Base-by-base conservation (phyloP, 108 stramenopile species). In the Nitzschia palea region DNA sequence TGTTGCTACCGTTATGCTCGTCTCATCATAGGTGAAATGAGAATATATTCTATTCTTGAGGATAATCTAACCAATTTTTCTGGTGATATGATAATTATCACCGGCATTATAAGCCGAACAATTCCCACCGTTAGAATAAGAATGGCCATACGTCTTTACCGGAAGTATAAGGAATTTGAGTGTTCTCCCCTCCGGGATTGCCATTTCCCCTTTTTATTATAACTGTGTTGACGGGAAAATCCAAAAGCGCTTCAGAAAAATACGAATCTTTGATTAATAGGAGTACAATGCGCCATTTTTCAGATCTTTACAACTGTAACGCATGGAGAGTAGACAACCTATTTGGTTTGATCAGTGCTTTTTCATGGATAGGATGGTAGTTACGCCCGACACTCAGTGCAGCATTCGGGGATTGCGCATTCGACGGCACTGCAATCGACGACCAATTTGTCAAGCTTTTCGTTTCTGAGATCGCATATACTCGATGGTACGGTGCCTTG, bases 381-480 rank as follows among this genome's bases (percentile, higher is more conserved):
- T 42, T 60, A 60, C 40, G 22, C 59, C 33, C 59, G 35, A 48
- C 73, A 74, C 50, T 47, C 36, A 15, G 80, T 76, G 35, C 80
- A 81, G 28, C 80, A 81, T 4, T 23, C 33, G 4, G 74, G 74
- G n/a, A 76, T 56, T 34, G 28, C 37, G 27, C 80, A 81, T 33
- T 61, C 61, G 18, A 81, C 56, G 33, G 70, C 75, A 5, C 55
- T 53, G 57, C 80, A 81, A 33, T 81, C 80, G 5, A 64, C 69
- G 20, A 81, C 65, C 37, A 76, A 64, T 0, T 66, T 26, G 36
- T 59, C 30, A 34, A 81, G 44, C n/a, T 44, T 27, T 26, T 26
- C 55, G 23, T 50, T 35, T 36, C 76, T 56, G 17, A 82, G 53
- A 20, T 73, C 76, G 57, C 86, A 86, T 4, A 86, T 78, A 73